phyloP scores from a whole-genome alignment of 768 basidiomycete species.

The Mycena metata region DNA sequence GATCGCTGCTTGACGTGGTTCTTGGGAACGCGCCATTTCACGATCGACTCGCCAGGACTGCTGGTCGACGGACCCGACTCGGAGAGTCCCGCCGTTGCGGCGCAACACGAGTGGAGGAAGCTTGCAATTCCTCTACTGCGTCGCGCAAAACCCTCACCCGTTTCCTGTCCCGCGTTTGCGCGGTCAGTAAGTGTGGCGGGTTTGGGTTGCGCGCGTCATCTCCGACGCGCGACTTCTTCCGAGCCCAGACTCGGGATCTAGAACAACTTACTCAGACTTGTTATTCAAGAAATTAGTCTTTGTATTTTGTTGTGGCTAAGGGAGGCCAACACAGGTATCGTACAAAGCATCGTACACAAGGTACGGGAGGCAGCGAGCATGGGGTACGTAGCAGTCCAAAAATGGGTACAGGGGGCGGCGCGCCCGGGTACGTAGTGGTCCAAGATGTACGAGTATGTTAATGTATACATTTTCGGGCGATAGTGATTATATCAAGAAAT shows the following conservation, averaged over 20 bases:
- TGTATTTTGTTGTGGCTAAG: too few relatives aligned
- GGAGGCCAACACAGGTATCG: too few relatives aligned
- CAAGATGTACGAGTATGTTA: too few relatives aligned
- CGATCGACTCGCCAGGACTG: constrained; percentile 4
- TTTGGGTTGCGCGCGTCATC: background rate
- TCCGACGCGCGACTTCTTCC: constrained; percentile 8
- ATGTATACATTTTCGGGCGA: too few relatives aligned
- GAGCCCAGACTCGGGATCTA: constrained; percentile 5
- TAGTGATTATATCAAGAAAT: too few relatives aligned
- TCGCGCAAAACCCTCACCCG: background rate
- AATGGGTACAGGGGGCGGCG: too few relatives aligned
- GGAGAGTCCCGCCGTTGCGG: constrained; percentile 9
- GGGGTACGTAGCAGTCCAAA: too few relatives aligned
- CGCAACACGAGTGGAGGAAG: background rate
- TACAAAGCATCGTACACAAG: too few relatives aligned
- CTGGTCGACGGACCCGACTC: constrained; percentile 10
- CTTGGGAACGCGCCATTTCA: constrained; percentile 1
- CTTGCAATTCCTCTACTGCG: background rate
- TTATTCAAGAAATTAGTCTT: background rate
- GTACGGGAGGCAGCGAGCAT: too few relatives aligned
- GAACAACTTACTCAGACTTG: too few relatives aligned
- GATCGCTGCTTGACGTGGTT: background rate
- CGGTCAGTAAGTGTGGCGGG: too few relatives aligned
- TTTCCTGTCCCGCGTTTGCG: constrained; percentile 14
- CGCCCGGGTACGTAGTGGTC: too few relatives aligned